A percentile compares a stretch with the other conserved stretches of the same genome.
phyloP scores from a whole-genome alignment of 805 yeast species.

The Kluyveromyces siamensis region DNA sequence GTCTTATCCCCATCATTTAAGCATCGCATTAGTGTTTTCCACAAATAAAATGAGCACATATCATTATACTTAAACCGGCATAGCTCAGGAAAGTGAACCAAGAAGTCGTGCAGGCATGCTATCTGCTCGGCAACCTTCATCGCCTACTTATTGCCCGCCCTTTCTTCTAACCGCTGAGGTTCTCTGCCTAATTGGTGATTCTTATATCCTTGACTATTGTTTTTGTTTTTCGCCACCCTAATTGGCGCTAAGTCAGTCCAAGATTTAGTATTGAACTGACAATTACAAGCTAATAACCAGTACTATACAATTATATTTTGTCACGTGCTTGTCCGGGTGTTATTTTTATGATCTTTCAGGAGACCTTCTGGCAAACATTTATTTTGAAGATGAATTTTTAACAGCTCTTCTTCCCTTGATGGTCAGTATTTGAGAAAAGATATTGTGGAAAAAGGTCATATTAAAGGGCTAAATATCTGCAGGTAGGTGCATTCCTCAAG shows the following conservation, averaged over 20 bases:
- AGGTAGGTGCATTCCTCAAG: neutral
- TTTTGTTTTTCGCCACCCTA: neutral
- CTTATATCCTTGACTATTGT: neutral
- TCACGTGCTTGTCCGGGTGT: neutral
- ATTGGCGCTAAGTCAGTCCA: too few relatives aligned
- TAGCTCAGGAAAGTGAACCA: conserved; percentile 19
- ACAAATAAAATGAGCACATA: conserved; percentile 17
- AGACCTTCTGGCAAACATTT: neutral
- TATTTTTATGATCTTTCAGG: neutral
- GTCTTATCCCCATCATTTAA: conserved; percentile 7
- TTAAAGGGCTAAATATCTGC: neutral
- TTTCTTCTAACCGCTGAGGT: neutral
- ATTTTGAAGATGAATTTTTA: neutral
- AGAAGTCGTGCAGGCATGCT: conserved; percentile 17
- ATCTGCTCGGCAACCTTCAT: neutral
- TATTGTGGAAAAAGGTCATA: too few relatives aligned
- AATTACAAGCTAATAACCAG: too few relatives aligned
- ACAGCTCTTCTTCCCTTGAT: neutral
- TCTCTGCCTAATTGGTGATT: neutral
- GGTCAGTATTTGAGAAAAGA: too few relatives aligned
- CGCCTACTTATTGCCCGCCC: neutral
- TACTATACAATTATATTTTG: neutral
- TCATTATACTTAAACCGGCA: conserved; percentile 19
- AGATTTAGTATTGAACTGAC: too few relatives aligned
- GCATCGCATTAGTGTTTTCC: conserved; percentile 18